Evolutionary conservation across 2,329 filamentous ascomycete genomes (phyloP).

Genomic region (Pezicula radicicola): DNA sequence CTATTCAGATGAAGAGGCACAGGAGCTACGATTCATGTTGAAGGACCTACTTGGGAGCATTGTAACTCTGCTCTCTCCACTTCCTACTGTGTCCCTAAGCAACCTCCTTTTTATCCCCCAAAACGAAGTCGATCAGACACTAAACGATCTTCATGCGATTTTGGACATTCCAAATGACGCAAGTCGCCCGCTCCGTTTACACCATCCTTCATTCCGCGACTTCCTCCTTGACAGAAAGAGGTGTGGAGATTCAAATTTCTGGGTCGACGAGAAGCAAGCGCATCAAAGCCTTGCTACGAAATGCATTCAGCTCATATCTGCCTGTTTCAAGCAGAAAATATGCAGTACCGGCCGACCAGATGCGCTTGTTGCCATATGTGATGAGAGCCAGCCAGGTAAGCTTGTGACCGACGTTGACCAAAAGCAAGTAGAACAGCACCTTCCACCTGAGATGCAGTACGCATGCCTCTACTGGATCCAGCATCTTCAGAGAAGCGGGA

Average conservation of each 20-base stretch:
- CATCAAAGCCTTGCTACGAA: constrained; percentile 27
- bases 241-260: no score
- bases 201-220: constrained; percentile 36
- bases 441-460: constrained; percentile 28
- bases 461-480: constrained; percentile 11
- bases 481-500: constrained; percentile 5
- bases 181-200: constrained; percentile 22
- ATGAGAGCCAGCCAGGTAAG: constrained; percentile 24
- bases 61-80: constrained; percentile 20
- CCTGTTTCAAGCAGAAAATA: constrained; percentile 32
- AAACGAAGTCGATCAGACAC: constrained; percentile 13
- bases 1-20: no score
- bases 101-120: constrained; percentile 21
- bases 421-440: constrained; percentile 15
- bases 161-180: constrained; percentile 25
- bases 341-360: no score
- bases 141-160: constrained; percentile 32
- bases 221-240: constrained; percentile 27
- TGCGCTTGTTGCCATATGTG: no score
- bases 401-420: constrained; percentile 18
- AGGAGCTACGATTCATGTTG: no score
- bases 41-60: constrained; percentile 18
- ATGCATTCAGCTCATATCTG: constrained; percentile 34
- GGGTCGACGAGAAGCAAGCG: constrained; percentile 30
- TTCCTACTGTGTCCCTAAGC: constrained; percentile 25